These are phyloP conservation scores for Coffea canephora DNA, from an alignment of 257 asterid species.

Conservation along the genomic window DNA sequence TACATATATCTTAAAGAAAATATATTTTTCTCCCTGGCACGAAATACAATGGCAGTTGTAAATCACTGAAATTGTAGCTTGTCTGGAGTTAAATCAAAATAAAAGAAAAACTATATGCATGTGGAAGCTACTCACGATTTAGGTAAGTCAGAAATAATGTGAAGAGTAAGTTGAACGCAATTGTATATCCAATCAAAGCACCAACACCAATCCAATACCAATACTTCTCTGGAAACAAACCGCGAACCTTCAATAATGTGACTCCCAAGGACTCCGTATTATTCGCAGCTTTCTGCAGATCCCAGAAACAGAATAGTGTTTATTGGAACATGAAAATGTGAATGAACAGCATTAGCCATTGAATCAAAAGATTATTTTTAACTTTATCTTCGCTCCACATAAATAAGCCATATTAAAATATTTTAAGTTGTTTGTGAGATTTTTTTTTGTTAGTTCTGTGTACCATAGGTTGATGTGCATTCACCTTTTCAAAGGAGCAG, in stretches of 20 bases:
- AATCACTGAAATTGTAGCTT: conserved; percentile 8
- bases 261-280: conserved; percentile 64
- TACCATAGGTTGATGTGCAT: no score
- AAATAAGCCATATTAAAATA: no score
- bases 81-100: background rate
- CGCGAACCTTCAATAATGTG: conserved; percentile 76
- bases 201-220: conserved; percentile 99
- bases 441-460: no score
- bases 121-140: conserved; percentile 55
- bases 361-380: background rate
- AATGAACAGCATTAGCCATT: conserved; percentile 12
- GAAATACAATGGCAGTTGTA: background rate
- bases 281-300: conserved; percentile 54
- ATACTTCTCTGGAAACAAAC: conserved; percentile 72
- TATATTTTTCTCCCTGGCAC: background rate
- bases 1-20: background rate
- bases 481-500: no score
- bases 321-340: background rate
- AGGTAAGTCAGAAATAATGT: conserved; percentile 71
- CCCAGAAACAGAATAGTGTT: conserved; percentile 16
- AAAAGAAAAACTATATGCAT: background rate
- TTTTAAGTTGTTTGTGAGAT: no score
- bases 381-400: no score
- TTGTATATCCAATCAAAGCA: conserved; percentile 77
- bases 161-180: conserved; percentile 73